These are phyloP conservation scores for Vitis amurensis DNA, from an alignment of 164 flowering plant genomes.

Conservation along the genomic window DNA sequence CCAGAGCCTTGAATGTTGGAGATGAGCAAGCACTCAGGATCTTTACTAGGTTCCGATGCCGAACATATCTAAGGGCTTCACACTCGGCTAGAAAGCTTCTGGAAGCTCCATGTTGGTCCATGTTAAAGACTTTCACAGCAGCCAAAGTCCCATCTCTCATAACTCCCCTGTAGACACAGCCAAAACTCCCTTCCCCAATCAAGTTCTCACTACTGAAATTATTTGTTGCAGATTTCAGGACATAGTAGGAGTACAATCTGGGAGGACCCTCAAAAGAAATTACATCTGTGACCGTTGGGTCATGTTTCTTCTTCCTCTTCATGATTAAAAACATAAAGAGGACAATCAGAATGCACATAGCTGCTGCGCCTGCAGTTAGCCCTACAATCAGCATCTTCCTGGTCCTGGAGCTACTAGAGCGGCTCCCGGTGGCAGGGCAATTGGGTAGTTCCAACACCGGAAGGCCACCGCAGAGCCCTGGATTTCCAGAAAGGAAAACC, in stretches of 20 bases:
- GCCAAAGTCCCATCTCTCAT: conserved; percentile 13
- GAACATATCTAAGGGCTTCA: conserved; percentile 20
- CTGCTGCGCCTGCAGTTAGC: not conserved
- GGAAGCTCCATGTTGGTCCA: conserved; percentile 14
- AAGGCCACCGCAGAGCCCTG: conserved; percentile 16
- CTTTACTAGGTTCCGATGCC: conserved; percentile 27
- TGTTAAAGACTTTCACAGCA: conserved; percentile 28
- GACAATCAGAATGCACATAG: not conserved
- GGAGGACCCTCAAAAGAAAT: conserved; percentile 7
- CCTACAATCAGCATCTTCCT: not conserved
- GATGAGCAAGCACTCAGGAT: conserved; percentile 28
- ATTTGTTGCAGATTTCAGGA: conserved; percentile 12
- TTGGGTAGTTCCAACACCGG: conserved; percentile 8
- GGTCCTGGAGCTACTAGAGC: not conserved
- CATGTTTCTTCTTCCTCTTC: too few species aligned
- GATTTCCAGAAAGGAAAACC: conserved; percentile 8
- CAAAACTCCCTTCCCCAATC: too few species aligned
- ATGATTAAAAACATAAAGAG: too few species aligned
- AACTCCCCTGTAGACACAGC: not conserved
- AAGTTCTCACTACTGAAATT: too few species aligned
- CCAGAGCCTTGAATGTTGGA: conserved; percentile 22
- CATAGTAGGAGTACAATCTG: conserved; percentile 12
- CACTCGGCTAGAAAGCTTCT: conserved; percentile 27
- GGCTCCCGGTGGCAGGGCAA: conserved; percentile 1
- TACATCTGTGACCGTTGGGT: too few species aligned